phyloP scores from a whole-genome alignment of 129 eudicot species.

The Artemisia tridentata region DNA sequence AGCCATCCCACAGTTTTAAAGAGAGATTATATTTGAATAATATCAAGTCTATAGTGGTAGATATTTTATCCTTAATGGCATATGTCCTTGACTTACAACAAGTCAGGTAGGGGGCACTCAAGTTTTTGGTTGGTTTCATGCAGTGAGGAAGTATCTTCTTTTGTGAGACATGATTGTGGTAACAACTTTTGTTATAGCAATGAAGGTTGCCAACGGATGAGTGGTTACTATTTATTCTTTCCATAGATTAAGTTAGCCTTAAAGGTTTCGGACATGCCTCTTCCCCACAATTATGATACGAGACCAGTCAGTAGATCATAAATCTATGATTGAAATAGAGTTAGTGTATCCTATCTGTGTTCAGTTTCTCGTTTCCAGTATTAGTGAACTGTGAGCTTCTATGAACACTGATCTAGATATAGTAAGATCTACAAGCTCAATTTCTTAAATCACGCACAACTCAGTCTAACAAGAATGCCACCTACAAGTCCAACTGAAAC shows the following conservation, averaged over 20 bases:
- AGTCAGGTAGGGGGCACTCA: neutral
- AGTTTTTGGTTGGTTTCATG: conserved; percentile 4
- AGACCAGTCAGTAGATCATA: neutral
- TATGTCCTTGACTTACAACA: neutral
- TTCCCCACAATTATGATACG: neutral
- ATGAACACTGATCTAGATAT: neutral
- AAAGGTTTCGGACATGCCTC: neutral
- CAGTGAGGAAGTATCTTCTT: neutral
- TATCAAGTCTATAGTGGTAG: neutral
- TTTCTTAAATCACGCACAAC: neutral
- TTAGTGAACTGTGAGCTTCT: neutral
- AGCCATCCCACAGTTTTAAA: no score
- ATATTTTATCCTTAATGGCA: neutral
- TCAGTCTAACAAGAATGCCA: neutral
- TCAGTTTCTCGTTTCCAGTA: neutral
- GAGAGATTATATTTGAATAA: no score
- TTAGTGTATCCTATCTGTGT: neutral
- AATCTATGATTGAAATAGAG: neutral
- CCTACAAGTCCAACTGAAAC: neutral
- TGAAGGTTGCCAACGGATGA: neutral
- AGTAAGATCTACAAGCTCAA: neutral
- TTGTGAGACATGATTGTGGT: neutral
- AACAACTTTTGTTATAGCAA: neutral
- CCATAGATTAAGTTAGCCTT: neutral
- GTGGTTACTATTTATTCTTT: neutral